Base-by-base conservation (phyloP, 495 filamentous ascomycete species). In the Halenospora varia region DNA sequence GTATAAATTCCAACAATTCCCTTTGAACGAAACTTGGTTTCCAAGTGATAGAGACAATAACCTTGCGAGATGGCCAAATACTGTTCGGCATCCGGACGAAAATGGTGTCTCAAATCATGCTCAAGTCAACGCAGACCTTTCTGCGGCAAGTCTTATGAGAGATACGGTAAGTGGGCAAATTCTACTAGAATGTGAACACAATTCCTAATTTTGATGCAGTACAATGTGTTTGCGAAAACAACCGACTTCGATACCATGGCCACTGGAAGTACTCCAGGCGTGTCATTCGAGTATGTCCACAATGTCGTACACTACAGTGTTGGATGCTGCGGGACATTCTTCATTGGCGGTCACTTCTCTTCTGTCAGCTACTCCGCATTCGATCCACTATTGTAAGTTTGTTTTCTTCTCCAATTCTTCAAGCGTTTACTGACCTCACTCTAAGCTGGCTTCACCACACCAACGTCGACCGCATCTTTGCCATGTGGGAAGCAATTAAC, bases 351-450 rank as follows among this genome's bases (percentile, higher is more conserved):
- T 0, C 85, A 89, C 63, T 87, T 90, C 84, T 71, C 75, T 2
- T 75, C 75, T 55, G 71, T 85, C 17, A 77, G 77, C 0, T 87
- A 82, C 59, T 83, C 88, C 2, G 80, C 81, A n/a, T 90, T 88
- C 60, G 88, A 90, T 62, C 88, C 88, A 0, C 75, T 89, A 44
- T 91, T 91, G 29, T 35, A 35, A 35, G 29, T 56, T 74, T 62
- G 62, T 53, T 71, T 13, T 35, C 13, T 35, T 35, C 29, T 35
- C 13, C 13, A 6, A 35, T 35, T 35, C 29, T n/a, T n/a, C n/a
- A n/a, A n/a, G n/a, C n/a, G 2, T 20, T 26, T 8, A 26, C 22
- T 18, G 11, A 40, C 29, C 29, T 35, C 29, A 35, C 4, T 13
- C 29, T 35, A 6, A 35, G 29, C 24, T 88, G 79, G 67, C 70